Evolutionary conservation across 1,284 basidiomycete species (phyloP), one percentile per base, ranked within the genome.

Genomic region (Meira nashicola): DNA sequence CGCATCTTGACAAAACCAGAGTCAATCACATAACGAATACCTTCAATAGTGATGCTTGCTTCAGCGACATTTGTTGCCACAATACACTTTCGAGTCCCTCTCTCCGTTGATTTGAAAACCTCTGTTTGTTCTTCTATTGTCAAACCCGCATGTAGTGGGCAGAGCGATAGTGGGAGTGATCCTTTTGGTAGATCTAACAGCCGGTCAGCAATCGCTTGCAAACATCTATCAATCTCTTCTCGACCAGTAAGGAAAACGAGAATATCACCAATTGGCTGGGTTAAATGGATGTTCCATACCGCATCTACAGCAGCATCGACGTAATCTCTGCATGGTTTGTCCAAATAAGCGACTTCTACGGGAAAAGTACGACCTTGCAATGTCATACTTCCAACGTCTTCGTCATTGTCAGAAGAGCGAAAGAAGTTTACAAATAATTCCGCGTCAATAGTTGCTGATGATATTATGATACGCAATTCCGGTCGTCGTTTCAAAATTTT

Each of bases 41-140:
- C 92, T 52, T 96, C 91, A 59, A 98, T 95, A 0, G 94, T 98
- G 14, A 98, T 89, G 78, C 90, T 93, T 19, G 94, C 89, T 81
- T 98, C 95, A 15, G 95, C 94, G 54, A 97, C 93, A 76, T 98
- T 98, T 0, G 95, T 98, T 1, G 91, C 85, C 25, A 96, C 84
- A 53, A 99, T 87, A 54, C 95, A 86, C 78, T 98, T 99, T 56
- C 95, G 84, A 2, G 83, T 85, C 50, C 88, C 87, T 39, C 83
- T 80, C 17, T 87, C 86, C 15, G 89, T 80, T 0, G 87, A 84
- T 60, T 88, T 84, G 68, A 99, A 97, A 10, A 93, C 87, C 54
- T 83, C 83, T 28, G 89, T 82, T 71, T 98, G 94, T 73, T 95
- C 92, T 49, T 89, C 86, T 0, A 86, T 87, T 1, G 88, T 84